phyloP scores from a whole-genome alignment of 768 basidiomycete species.

The Mycena venus region DNA sequence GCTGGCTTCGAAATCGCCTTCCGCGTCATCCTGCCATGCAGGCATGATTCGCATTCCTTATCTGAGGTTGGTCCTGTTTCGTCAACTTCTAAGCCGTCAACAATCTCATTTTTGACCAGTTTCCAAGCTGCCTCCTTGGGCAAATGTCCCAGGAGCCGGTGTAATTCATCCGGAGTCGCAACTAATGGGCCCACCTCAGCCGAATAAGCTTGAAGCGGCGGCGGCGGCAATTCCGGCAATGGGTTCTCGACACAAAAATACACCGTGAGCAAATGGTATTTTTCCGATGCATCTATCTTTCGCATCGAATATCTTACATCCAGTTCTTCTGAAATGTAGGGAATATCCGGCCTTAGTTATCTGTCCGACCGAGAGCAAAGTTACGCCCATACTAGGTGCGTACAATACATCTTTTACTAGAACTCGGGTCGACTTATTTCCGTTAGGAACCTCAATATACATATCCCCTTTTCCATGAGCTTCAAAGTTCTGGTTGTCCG shows the following conservation, averaged over 20 bases:
- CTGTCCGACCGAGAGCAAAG: conserved; percentile 45
- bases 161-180: conserved; percentile 37
- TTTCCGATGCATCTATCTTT: conserved; percentile 9
- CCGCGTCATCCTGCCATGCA: conserved; percentile 43
- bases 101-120: conserved; percentile 39
- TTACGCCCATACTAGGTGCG: conserved; percentile 44
- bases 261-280: conserved; percentile 9
- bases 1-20: conserved; percentile 41
- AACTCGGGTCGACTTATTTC: conserved; percentile 29
- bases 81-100: conserved; percentile 44
- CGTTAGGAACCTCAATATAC: conserved; percentile 41
- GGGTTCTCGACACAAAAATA: conserved; percentile 28
- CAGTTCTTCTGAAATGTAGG: conserved; percentile 36
- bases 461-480: conserved; percentile 45
- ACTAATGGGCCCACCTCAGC: conserved; percentile 2
- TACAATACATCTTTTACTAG: conserved; percentile 47
- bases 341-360: conserved; percentile 42
- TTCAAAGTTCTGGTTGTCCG: conserved; percentile 1
- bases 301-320: conserved; percentile 37
- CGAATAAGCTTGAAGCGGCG: neutral
- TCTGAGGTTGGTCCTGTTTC: conserved; percentile 21
- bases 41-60: conserved; percentile 45
- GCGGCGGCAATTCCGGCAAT: neutral
- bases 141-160: conserved; percentile 44
- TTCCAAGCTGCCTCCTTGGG: conserved; percentile 33